Percentiles rank a stretch among this genome's conserved stretches.
phyloP scores from a whole-genome alignment of 305 asterid genomes.

The Fraxinus floribunda region DNA sequence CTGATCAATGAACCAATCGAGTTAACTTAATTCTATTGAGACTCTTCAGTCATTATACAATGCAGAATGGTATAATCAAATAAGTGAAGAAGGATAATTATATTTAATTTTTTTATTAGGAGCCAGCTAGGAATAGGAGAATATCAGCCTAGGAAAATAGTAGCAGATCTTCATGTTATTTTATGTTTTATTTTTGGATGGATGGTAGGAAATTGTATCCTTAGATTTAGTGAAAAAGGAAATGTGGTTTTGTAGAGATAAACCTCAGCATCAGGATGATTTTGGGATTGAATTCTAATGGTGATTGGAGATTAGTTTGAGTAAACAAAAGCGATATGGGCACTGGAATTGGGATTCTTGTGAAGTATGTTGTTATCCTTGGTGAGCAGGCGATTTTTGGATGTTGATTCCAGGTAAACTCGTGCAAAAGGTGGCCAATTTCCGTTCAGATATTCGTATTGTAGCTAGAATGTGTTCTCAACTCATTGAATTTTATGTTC shows the following conservation, averaged over 20 bases:
- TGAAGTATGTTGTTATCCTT: conserved; percentile 93
- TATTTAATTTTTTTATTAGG: not conserved
- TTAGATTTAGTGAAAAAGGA: conserved; percentile 3
- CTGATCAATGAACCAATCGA: conserved; percentile 16
- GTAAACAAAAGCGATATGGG: conserved; percentile 63
- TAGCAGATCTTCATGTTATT: not conserved
- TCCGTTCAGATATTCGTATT: not conserved
- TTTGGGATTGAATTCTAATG: conserved; percentile 22
- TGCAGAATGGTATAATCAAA: conserved; percentile 16
- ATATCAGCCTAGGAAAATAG: not conserved
- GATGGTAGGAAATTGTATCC: not conserved
- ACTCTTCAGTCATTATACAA: not conserved
- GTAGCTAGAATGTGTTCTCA: not conserved
- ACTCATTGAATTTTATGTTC: not conserved
- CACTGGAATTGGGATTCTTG: conserved; percentile 43
- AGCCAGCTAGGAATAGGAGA: not conserved
- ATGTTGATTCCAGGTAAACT: conserved; percentile 81
- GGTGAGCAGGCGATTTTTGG: conserved; percentile 90
- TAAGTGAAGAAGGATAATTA: not conserved
- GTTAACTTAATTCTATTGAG: conserved; percentile 24
- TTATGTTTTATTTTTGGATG: not conserved
- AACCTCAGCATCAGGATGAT: conserved; percentile 23
- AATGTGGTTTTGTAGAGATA: conserved; percentile 19
- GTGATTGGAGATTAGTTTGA: conserved; percentile 35
- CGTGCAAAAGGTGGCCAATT: not conserved